Conservation (phyloP, 2,329 filamentous ascomycete genomes). For the Colletotrichum euphorbiae region DNA sequence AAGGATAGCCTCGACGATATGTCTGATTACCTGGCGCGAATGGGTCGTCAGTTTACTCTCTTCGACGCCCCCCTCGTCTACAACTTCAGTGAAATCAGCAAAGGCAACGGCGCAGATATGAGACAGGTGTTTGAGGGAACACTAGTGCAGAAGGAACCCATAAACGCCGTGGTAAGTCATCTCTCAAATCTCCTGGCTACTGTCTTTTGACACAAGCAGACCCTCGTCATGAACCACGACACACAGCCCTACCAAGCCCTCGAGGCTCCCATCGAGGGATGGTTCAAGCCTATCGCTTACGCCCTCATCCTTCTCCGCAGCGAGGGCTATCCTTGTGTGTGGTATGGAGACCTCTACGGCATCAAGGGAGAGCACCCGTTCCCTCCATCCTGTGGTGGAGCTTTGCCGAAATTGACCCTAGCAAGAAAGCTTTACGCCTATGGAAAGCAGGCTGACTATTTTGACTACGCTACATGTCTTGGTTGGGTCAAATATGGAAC, state of each 20-base stretch:
- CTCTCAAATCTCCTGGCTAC: not conserved
- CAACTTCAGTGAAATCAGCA: conserved; percentile 72
- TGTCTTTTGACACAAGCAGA: conserved; percentile 50
- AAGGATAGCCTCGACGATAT: conserved; percentile 52
- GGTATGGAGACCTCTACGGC: conserved; percentile 79
- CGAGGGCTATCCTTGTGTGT: conserved; percentile 74
- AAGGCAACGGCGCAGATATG: conserved; percentile 68
- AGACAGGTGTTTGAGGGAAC: conserved; percentile 72
- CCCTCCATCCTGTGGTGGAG: conserved; percentile 64
- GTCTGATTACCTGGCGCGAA: conserved; percentile 49
- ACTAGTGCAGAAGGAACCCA: conserved; percentile 58
- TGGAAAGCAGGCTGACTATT: conserved; percentile 74
- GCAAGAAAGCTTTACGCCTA: conserved; percentile 76
- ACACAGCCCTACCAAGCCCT: conserved; percentile 61
- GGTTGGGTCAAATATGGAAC: conserved; percentile 68
- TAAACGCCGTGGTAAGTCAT: conserved; percentile 50
- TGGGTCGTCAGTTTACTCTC: conserved; percentile 69
- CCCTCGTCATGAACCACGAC: conserved; percentile 79
- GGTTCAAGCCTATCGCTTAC: conserved; percentile 80
- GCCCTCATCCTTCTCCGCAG: conserved; percentile 75
- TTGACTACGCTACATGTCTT: conserved; percentile 69
- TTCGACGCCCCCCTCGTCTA: conserved; percentile 78
- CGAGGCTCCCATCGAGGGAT: conserved; percentile 69
- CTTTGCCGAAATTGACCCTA: conserved; percentile 68
- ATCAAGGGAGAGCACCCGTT: conserved; percentile 60